phyloP scores from a whole-genome alignment of 495 filamentous ascomycete species.

The Lophium mytilinum region DNA sequence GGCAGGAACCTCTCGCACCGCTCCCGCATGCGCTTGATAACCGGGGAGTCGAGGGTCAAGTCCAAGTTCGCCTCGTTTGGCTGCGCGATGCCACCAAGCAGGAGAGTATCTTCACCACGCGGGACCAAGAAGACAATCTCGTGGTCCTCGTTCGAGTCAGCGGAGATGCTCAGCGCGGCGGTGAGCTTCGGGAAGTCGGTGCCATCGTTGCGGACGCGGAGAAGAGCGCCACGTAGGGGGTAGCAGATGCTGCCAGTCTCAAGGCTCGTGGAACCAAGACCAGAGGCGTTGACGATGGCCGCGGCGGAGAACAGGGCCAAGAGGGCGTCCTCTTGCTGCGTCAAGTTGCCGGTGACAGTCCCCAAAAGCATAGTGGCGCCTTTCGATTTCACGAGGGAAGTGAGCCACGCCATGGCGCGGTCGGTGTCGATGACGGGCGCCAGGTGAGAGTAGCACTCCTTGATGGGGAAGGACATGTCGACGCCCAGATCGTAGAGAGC shows the following conservation, averaged over 20 bases:
- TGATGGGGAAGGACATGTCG: no score
- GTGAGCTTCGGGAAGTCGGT: constrained; percentile 40
- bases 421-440: no score
- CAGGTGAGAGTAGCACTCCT: no score
- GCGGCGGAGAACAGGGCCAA: constrained; percentile 35
- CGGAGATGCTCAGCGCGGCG: constrained; percentile 19
- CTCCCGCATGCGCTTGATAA: constrained; percentile 38
- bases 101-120: constrained; percentile 43
- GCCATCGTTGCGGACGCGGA: constrained; percentile 47
- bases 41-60: constrained; percentile 37
- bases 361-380: constrained; percentile 39
- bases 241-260: constrained; percentile 37
- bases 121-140: constrained; percentile 47
- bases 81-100: constrained; percentile 40
- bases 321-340: constrained; percentile 35
- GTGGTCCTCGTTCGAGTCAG: constrained; percentile 35
- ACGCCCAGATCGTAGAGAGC: no score
- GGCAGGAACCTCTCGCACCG: constrained; percentile 41
- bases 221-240: constrained; percentile 41
- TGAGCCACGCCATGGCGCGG: constrained; percentile 37
- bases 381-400: constrained; percentile 38
- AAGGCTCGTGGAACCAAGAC: constrained; percentile 32
- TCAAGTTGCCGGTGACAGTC: constrained; percentile 36
- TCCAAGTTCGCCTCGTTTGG: constrained; percentile 36
- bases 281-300: constrained; percentile 43